phyloP scores from a whole-genome alignment of 148 eudicot genomes.

The Amaranthus cruentus region DNA sequence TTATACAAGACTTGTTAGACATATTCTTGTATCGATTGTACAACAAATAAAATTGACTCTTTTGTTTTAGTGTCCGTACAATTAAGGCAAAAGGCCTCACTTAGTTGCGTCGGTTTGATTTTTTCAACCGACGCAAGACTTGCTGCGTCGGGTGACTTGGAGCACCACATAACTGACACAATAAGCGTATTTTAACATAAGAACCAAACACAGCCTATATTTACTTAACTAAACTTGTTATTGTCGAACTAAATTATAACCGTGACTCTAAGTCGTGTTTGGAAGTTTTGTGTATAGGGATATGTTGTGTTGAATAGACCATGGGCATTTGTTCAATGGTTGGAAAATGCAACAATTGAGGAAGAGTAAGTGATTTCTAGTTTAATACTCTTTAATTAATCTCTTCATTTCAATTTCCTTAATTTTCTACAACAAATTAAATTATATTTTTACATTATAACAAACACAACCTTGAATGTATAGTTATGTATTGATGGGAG shows the following conservation, averaged over 20 bases:
- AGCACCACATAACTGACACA: neutral
- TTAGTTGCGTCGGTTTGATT: too few species aligned
- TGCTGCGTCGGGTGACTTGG: neutral
- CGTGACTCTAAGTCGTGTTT: neutral
- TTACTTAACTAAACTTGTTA: too few species aligned
- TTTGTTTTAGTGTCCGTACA: too few species aligned
- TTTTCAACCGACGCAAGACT: neutral
- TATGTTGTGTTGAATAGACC: slow-evolving; percentile 69
- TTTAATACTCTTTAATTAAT: neutral
- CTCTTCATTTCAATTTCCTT: neutral
- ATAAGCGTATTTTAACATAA: neutral
- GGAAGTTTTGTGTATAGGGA: slow-evolving; percentile 35
- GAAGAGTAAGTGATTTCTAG: slow-evolving; percentile 51
- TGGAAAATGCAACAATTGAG: slow-evolving; percentile 55
- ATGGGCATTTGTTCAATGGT: slow-evolving; percentile 73
- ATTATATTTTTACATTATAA: neutral
- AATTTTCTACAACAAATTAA: neutral
- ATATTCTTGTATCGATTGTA: too few species aligned
- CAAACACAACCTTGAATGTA: neutral
- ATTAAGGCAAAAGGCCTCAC: too few species aligned
- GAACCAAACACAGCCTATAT: too few species aligned
- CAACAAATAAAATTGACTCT: too few species aligned
- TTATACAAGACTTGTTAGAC: too few species aligned
- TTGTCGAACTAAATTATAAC: neutral
- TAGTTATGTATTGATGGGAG: slow-evolving; percentile 45